Base-by-base conservation (phyloP, 2,329 filamentous ascomycete species). In the Leptographium wingfieldii region DNA sequence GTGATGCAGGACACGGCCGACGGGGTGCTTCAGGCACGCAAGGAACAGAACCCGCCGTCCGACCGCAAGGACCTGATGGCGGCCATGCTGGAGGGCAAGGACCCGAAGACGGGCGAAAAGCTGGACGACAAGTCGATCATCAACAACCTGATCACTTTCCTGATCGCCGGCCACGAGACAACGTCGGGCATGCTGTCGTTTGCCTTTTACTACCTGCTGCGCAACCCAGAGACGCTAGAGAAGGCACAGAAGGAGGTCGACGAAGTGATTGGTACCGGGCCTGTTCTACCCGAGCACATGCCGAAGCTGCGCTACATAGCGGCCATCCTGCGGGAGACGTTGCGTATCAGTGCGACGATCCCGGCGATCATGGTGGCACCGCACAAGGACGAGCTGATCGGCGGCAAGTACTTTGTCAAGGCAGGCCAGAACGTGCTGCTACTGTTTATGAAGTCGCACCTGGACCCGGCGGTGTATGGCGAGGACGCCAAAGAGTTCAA, bases 131-230 rank as follows among this genome's bases (percentile, higher is more conserved):
- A 79, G 5, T 80, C 76, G 56, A 86, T 90, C 63, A 78, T 82
- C 19, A 77, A 86, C 68, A 88, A 90, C 64, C 81, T 90, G 72
- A 84, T 87, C 61, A 90, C 86, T 0, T 89, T 90, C 64, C 70
- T 90, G 11, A 84, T 86, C 65, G 84, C 84, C 43, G 84, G 84
- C 1, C 86, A 88, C 63, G 87, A 90, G 66, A 91, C 88, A 0
- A 87, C 87, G 0, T 82, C 83, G 1, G 86, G 85, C 3, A 71
- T 86, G 19, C 69, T 90, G 14, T 80, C 83, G 0, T 90, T 88
- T 66, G 72, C 79, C 0, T 80, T 88, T 56, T 86, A 84, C 67
- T 76, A 85, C 59, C 74, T 91, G 2, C 69, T 88, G 40, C 85
- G 84, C 67, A 76, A 85, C 65, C 86, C 85, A 0, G 75, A 78